Percentiles rank a stretch among this genome's conserved stretches.
Conservation (phyloP, 352 stramenopile species). For the Pythium coloratum region DNA sequence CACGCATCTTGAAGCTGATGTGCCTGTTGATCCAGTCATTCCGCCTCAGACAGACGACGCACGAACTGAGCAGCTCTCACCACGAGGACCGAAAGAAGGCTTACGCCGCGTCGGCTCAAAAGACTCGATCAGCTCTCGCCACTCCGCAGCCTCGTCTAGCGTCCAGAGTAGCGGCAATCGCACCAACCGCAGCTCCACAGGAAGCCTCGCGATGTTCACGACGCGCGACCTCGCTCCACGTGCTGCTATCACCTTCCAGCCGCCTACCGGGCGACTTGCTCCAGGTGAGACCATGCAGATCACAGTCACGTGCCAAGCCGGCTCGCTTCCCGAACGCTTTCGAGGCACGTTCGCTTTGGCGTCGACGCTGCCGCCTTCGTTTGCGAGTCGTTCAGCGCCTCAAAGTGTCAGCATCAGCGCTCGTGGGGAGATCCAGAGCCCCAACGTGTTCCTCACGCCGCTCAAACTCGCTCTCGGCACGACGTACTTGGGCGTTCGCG, state of each 20-base stretch:
- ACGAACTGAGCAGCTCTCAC: background rate
- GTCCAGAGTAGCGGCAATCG: conserved; percentile 34
- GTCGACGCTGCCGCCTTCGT: background rate
- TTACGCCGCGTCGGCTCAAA: conserved; percentile 40
- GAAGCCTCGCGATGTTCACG: conserved; percentile 35
- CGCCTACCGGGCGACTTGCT: conserved; percentile 41
- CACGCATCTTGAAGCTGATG: conserved; percentile 37
- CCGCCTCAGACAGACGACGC: background rate
- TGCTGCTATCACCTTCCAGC: conserved; percentile 48
- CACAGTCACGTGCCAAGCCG: conserved; percentile 48
- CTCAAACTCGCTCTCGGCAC: conserved; percentile 50
- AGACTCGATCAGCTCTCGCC: conserved; percentile 51
- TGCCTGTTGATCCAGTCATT: background rate
- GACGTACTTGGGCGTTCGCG: conserved; percentile 64
- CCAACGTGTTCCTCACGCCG: conserved; percentile 69
- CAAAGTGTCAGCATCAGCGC: conserved; percentile 38
- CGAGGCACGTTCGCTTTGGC: conserved; percentile 37
- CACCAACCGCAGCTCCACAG: conserved; percentile 32
- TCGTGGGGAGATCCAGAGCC: conserved; percentile 73
- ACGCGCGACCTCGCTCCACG: conserved; percentile 43
- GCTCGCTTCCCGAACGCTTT: conserved; percentile 64
- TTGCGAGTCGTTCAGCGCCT: background rate
- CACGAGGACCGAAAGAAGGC: background rate
- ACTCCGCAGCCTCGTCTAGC: conserved; percentile 38
- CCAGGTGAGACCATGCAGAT: conserved; percentile 42